phyloP scores from a whole-genome alignment of 2,329 filamentous ascomycete species.

The Fusarium globosum region DNA sequence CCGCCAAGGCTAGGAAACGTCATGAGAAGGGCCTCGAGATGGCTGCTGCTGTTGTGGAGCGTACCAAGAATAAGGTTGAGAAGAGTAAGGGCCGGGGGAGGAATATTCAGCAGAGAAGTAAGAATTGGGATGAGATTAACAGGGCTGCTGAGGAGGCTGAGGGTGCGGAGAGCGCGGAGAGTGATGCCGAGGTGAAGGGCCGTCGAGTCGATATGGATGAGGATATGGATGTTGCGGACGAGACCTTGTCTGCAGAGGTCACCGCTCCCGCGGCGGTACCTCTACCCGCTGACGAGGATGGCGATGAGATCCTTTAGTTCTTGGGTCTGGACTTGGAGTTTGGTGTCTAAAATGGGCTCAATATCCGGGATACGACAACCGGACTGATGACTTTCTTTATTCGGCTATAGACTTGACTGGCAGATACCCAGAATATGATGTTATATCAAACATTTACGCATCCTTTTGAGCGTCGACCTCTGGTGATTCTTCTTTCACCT shows the following conservation, averaged over 20 bases:
- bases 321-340: slow-evolving; percentile 39
- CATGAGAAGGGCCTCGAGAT: slow-evolving; percentile 69
- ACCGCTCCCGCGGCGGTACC: slow-evolving; percentile 10
- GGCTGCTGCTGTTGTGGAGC: slow-evolving; percentile 69
- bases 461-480: neutral
- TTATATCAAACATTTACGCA: slow-evolving; percentile 8
- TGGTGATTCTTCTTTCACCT: neutral
- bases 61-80: slow-evolving; percentile 66
- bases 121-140: slow-evolving; percentile 71
- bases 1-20: slow-evolving; percentile 64
- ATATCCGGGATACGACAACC: slow-evolving; percentile 29
- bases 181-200: slow-evolving; percentile 31
- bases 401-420: slow-evolving; percentile 34
- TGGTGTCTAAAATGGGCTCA: slow-evolving; percentile 42
- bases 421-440: slow-evolving; percentile 40
- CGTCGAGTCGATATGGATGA: slow-evolving; percentile 50
- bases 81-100: slow-evolving; percentile 63
- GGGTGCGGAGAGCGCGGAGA: slow-evolving; percentile 1
- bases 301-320: slow-evolving; percentile 49
- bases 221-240: slow-evolving; percentile 48
- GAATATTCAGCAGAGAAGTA: slow-evolving; percentile 60
- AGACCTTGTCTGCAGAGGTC: neutral
- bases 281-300: slow-evolving; percentile 44
- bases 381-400: slow-evolving; percentile 29
- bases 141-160: slow-evolving; percentile 44